phyloP scores from a whole-genome alignment of 2,329 filamentous ascomycete genomes.

The Penicillium brevicompactum region DNA sequence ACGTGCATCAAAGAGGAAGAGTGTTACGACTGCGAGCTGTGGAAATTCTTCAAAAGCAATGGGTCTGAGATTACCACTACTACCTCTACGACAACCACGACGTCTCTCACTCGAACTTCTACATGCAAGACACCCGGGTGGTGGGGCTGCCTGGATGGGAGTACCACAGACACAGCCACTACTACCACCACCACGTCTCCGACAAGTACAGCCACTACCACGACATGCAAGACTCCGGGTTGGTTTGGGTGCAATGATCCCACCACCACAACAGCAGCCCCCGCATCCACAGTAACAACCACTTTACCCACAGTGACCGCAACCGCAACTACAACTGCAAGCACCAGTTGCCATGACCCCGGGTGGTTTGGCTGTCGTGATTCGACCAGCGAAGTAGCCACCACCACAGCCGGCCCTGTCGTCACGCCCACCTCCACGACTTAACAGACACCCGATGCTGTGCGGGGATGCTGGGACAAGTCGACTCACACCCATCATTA shows the following conservation, averaged over 20 bases:
- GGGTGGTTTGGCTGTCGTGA: constrained; percentile 40
- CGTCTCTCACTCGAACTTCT: constrained; percentile 68
- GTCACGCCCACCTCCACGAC: neutral
- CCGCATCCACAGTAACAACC: constrained; percentile 12
- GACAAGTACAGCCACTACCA: constrained; percentile 32
- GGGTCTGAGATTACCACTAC: constrained; percentile 75
- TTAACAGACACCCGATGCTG: neutral
- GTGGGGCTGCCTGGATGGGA: constrained; percentile 37
- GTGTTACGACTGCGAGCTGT: constrained; percentile 86
- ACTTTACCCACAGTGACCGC: constrained; percentile 14
- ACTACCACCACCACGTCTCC: constrained; percentile 21
- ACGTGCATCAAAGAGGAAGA: constrained; percentile 73
- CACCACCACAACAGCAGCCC: constrained; percentile 23
- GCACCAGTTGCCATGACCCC: constrained; percentile 24
- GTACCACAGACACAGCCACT: constrained; percentile 19
- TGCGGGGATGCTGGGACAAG: constrained; percentile 1
- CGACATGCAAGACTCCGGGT: constrained; percentile 38
- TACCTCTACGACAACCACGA: constrained; percentile 57
- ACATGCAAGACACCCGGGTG: constrained; percentile 35
- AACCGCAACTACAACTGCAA: constrained; percentile 22
- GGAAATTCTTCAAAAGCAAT: constrained; percentile 96
- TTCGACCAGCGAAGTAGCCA: constrained; percentile 13
- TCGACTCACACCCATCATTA: neutral
- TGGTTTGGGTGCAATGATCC: constrained; percentile 45
- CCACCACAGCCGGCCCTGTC: neutral